phyloP scores from a whole-genome alignment of 495 filamentous ascomycete species.

The Penicillium turbatum region DNA sequence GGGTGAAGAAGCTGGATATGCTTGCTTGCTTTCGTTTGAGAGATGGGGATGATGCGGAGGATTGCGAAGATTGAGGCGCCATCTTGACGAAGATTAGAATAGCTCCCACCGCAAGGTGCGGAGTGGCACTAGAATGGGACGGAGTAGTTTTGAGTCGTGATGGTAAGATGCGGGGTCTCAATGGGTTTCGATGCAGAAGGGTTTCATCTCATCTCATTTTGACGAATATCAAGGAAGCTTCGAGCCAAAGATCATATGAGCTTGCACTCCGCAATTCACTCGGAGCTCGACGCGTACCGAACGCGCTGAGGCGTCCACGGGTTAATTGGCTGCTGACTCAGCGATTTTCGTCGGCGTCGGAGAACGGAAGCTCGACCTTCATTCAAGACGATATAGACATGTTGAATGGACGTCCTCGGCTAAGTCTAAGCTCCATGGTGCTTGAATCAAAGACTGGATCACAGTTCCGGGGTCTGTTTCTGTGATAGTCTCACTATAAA shows the following conservation, averaged over 20 bases:
- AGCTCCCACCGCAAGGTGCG: not conserved
- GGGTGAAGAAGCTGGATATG: slow-evolving; percentile 82
- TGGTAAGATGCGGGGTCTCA: not conserved
- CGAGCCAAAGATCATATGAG: not conserved
- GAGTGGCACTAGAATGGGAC: not conserved
- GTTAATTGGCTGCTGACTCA: slow-evolving; percentile 28
- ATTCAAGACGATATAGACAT: too few species aligned
- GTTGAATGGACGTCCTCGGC: too few species aligned
- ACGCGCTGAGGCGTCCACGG: slow-evolving; percentile 13
- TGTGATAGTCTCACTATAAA: too few species aligned
- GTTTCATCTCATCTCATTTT: not conserved
- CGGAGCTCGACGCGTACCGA: slow-evolving; percentile 14
- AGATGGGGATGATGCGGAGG: slow-evolving; percentile 38
- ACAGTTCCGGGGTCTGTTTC: too few species aligned
- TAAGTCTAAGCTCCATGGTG: too few species aligned
- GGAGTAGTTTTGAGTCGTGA: not conserved
- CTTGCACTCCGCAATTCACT: not conserved
- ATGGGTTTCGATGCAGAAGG: not conserved
- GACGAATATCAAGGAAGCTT: not conserved
- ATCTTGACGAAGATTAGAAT: slow-evolving; percentile 13
- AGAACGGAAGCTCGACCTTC: too few species aligned
- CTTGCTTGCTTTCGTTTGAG: slow-evolving; percentile 66
- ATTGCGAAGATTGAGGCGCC: slow-evolving; percentile 39
- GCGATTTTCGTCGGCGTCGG: too few species aligned
- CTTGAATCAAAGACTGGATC: too few species aligned